Base-by-base conservation (phyloP, 2,329 filamentous ascomycete genomes). In the Aureobasidium sp. region DNA sequence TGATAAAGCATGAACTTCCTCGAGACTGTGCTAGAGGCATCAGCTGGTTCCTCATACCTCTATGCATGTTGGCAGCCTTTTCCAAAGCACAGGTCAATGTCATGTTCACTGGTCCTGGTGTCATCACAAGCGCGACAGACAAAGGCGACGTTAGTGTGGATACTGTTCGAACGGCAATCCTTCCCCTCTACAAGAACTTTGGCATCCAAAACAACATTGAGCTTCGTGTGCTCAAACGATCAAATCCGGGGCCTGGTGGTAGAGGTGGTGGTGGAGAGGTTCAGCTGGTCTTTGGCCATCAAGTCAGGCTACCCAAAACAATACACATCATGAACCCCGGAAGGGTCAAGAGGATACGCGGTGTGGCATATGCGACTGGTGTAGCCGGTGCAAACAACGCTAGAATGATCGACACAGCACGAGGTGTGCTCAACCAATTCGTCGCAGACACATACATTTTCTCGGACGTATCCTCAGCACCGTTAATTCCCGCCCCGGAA, bases 341-440 rank as follows among this genome's bases (percentile, higher is more conserved):
- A 6, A 78, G 88, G 53, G 85, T 98, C 63, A 91, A 90, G 78
- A 83, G 84, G 61, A 86, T 98, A 60, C 80, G 91, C 54, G 93
- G 93, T 55, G 93, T 98, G 38, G 90, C 93, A 42, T 98, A 97
- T 70, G 86, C 87, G 53, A 90, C 88, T 1, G 93, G 94, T 41
- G 90, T 97, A 0, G 87, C 88, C 10, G 91, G 88, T 0, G 90
- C 86, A 45, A 96, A 96, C 68, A 98, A 97, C 67, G 88, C 86
- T 57, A 80, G 93, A 59, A 94, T 96, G 87, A 98, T 97, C 64
- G 88, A 95, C 64, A 81, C 86, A 2, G 90, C 90, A 10, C 79
- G 91, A 61, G 89, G 89, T 42, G 79, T 98, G 10, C 76, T 98
- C 41, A 98, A 98, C 67, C 78, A 83, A 4, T 78, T 98, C 54